Base-by-base conservation (phyloP, 768 basidiomycete species). In the Boletus sp. region DNA sequence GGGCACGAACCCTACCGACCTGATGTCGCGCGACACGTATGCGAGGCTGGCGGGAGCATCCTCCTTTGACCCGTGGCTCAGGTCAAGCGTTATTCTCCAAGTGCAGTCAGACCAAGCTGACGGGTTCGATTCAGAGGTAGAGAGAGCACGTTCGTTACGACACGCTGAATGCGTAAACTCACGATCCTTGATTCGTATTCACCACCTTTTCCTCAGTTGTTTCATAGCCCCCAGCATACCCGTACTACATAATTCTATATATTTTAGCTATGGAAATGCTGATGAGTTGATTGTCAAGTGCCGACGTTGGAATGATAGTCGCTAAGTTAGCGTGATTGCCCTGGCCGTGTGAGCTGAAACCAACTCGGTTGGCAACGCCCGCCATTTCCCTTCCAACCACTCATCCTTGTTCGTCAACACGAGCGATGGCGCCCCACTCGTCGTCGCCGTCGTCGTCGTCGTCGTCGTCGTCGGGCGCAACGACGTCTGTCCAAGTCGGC, bases 401-500 rank as follows among this genome's bases (percentile, higher is more conserved):
- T 35, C 33, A 7, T 35, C 27, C 34, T 32, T 25, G 34, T 25
- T 58, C 35, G 38, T 53, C 58, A 57, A 54, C 55, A 49, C 66
- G 73, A 72, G 69, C 76, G 80, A 89, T 89, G 88, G 83, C 87
- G 70, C 87, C 87, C 64, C 74, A 79, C 59, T 74, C 79, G 76
- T 80, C 83, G 74, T 81, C 85, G 79, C 25, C 25, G 5, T 79
- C 81, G 58, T 74, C 79, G 76, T 74, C 79, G 76, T 81, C 85
- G 79, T 80, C 81, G 77, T 77, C 79, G 59, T 72, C 86, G 59
- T 70, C 66, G 56, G 69, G 68, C 71, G 71, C 84, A 78, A 81
- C 87, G 75, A 93, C 91, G 62, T 92, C 91, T 61, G 91, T 94
- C 50, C 90, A 93, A 93, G 92, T 94, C 73, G 92, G 92, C 88